Evolutionary conservation across 2,329 filamentous ascomycete species (phyloP), one percentile per base, ranked within the genome.

Genomic region (Incumbomyces lentus): DNA sequence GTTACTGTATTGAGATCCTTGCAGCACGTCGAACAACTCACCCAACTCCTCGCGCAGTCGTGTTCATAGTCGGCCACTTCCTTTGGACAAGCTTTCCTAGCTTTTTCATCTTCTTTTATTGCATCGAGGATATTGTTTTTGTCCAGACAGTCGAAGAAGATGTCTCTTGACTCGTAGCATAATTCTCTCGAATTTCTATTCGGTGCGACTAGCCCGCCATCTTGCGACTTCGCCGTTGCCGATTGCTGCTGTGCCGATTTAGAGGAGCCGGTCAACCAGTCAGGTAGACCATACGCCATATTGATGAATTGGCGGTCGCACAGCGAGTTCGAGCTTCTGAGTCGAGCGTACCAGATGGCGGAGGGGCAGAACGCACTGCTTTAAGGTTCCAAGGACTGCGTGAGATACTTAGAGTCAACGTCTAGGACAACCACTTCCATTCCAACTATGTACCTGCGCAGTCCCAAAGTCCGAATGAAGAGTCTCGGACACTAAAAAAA

Each of bases 111-210:
- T 49, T 72, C 69, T 59, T 68, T 54, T 49, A 86, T 71, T 43
- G 78, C 76, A 66, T 98, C 89, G 54, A 95, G 64, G 56, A 98
- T 90, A 60, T 75, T 70, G 70, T 88, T 75, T 55, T 76, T 75
- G 67, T 96, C 88, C 38, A 98, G 76, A 61, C 92, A 98, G 55
- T 72, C 69, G 66, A 94, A 96, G 74, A 92, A 96, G 52, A 69
- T 68, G 68, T 98, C 92, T 56, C 92, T 81, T 39, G 84, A 81
- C 59, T 87, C 84, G 84, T 90, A 98, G 78, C 92, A 98, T 60
- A 77, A 73, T 58, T 80, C 74, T 60, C 92, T 82, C 64, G 89
- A 85, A 53, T 75, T 78, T 54, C 90, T 82, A 61, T 86, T 85
- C n/a, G 92, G 92, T 4, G 89, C 87, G 59, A 89, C 77, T 57